Conservation (phyloP, 1,284 basidiomycete genomes). For the Tetrapyrgos nigripes region DNA sequence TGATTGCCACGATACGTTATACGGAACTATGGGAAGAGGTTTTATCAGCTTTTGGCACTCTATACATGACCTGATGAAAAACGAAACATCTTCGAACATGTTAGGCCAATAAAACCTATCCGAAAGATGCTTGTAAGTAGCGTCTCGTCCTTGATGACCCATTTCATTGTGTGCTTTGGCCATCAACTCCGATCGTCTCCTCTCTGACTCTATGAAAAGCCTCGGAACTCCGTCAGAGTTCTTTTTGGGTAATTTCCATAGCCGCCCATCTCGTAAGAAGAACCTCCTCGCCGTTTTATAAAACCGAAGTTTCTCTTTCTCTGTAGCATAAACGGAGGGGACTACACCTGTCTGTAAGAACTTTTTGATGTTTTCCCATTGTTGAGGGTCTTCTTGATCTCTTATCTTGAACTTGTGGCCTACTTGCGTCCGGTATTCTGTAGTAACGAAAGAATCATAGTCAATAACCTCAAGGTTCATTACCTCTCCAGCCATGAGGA, state of each 20-base stretch:
- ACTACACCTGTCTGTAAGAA: conserved; percentile 14
- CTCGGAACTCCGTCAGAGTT: conserved; percentile 15
- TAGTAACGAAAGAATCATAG: neutral
- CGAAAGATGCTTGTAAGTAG: conserved; percentile 26
- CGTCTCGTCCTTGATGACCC: conserved; percentile 35
- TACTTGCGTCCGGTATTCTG: neutral
- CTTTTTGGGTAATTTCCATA: conserved; percentile 20
- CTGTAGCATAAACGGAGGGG: conserved; percentile 7
- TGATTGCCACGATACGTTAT: conserved; percentile 25
- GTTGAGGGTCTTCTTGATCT: conserved; percentile 3
- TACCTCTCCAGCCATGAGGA: conserved; percentile 21
- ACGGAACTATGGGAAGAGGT: conserved; percentile 24
- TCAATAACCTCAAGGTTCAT: conserved; percentile 21
- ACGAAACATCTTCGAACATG: conserved; percentile 35
- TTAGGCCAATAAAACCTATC: conserved; percentile 38
- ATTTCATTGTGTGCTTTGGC: conserved; percentile 26
- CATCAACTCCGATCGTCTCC: conserved; percentile 18
- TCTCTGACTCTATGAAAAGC: conserved; percentile 19
- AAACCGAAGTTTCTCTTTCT: conserved; percentile 17
- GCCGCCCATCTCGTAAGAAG: conserved; percentile 18
- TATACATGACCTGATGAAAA: conserved; percentile 37
- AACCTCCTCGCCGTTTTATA: conserved; percentile 17
- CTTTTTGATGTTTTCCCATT: neutral
- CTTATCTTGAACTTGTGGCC: neutral
- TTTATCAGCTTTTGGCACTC: conserved; percentile 16